Base-by-base conservation (phyloP, 176 grass and related monocot species). In the Lolium perenne region DNA sequence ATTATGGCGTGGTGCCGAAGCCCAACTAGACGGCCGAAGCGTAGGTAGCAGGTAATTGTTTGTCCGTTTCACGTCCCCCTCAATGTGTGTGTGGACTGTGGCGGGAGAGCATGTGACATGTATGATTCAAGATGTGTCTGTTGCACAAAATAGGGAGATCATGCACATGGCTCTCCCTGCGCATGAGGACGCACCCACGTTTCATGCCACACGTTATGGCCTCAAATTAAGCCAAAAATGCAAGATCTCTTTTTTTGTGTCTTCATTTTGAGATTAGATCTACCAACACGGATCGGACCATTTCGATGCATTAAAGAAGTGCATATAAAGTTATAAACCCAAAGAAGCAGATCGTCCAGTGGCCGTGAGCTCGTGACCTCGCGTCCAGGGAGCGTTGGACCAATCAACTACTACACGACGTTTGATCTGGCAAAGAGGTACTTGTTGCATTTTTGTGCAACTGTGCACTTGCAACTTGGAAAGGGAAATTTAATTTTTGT, bases 101-200 rank as follows among this genome's bases (percentile, higher is more conserved):
- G 29, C n/a, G 14, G 11, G 25, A 47, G n/a, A 46, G 26, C 71
- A 74, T 74, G 71, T 51, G 15, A 51, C 21, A 74, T 50, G 71
- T 8, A 74, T 74, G 71, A 74, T 74, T 16, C 71, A 74, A 51
- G 71, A 7, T 74, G 22, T 4, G 10, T 10, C 23, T 25, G 45
- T 51, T 17, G 14, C 21, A 0, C 46, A 9, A 26, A 1, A 45
- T 26, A 77, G 15, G 47, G 25, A 80, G 26, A 58, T 22, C 38
- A 38, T 60, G 10, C 70, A 90, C 78, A 76, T 77, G 83, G 40
- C 18, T 41, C 71, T 6, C 21, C 72, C 29, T 29, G 29, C 29
- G 29, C 29, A 29, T 29, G 29, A 29, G 29, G 29, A 29, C 29
- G 29, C 29, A n/a, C n/a, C 29, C 29, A 29, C 55, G 56, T 72